phyloP scores from a whole-genome alignment of 768 basidiomycete species.

The Pleurotus salmoneostramineus region DNA sequence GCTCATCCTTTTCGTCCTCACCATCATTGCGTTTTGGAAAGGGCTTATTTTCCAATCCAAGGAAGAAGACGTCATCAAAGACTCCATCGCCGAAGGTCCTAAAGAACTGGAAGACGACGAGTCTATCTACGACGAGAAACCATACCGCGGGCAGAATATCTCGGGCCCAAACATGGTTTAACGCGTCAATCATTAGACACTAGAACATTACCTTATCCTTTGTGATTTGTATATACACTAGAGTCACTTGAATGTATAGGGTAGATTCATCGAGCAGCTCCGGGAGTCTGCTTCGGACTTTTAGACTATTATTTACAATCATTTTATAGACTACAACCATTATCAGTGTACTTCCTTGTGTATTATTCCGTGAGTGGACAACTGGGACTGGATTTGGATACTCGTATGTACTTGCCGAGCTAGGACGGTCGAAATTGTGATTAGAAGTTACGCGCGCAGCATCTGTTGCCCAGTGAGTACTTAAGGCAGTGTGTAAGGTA shows the following conservation, averaged over 20 bases:
- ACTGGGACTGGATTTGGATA: too few relatives aligned
- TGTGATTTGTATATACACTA: neutral
- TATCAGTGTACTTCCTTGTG: too few relatives aligned
- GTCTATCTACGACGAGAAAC: conserved; percentile 2
- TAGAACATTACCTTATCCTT: neutral
- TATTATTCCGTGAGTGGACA: too few relatives aligned
- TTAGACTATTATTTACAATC: too few relatives aligned
- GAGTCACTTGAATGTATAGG: neutral
- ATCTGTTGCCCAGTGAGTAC: too few relatives aligned
- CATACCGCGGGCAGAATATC: neutral
- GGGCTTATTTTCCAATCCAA: conserved; percentile 40
- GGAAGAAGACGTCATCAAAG: conserved; percentile 38
- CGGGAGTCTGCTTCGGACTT: too few relatives aligned
- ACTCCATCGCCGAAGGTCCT: conserved; percentile 14
- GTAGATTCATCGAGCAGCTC: too few relatives aligned
- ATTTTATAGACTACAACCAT: too few relatives aligned
- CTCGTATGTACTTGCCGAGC: too few relatives aligned
- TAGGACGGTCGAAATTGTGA: too few relatives aligned
- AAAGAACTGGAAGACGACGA: neutral
- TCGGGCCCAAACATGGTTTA: conserved; percentile 1
- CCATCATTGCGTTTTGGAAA: conserved; percentile 34
- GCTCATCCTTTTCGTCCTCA: conserved; percentile 37
- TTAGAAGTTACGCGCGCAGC: too few relatives aligned
- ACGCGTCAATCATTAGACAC: neutral
- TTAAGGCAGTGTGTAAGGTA: neutral